These are phyloP conservation scores for Vaccinium myrtillus DNA, from an alignment of 148 eudicot genomes.

Conservation along the genomic window DNA sequence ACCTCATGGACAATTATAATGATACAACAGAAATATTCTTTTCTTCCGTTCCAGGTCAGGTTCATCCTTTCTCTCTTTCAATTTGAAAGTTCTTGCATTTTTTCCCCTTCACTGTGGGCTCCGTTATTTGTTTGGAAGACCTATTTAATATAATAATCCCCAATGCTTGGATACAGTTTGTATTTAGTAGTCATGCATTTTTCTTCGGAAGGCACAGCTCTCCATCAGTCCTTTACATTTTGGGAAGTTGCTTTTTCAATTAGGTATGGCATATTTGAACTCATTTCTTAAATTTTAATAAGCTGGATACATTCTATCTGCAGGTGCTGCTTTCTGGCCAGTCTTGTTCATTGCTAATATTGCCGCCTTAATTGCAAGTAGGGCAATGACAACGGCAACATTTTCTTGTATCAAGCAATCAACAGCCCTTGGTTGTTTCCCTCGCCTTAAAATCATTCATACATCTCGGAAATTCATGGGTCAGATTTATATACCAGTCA, in stretches of 20 bases:
- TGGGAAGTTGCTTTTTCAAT: background rate
- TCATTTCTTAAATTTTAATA: background rate
- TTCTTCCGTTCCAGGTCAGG: constrained; percentile 86
- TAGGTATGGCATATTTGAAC: background rate
- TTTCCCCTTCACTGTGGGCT: background rate
- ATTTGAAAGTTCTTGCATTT: constrained; percentile 2
- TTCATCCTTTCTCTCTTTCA: constrained; percentile 17
- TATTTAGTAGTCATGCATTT: background rate
- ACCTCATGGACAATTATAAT: constrained; percentile 75
- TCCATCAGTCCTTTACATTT: background rate
- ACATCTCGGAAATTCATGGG: constrained; percentile 98
- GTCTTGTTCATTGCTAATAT: constrained; percentile 82
- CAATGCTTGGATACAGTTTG: background rate
- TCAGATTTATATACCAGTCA: constrained; percentile 93
- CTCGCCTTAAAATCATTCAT: constrained; percentile 93
- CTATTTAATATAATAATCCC: background rate
- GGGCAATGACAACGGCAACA: constrained; percentile 97
- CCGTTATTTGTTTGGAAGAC: constrained; percentile 5
- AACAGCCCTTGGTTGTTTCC: constrained; percentile 92
- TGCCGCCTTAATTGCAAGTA: constrained; percentile 95
- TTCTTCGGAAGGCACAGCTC: background rate
- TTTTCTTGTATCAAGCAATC: constrained; percentile 98
- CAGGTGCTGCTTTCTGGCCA: constrained; percentile 94
- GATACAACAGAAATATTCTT: constrained; percentile 76
- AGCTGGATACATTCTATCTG: constrained; percentile 17